phyloP scores from a whole-genome alignment of 1,284 basidiomycete genomes.

The Marasmius tenuissimus region DNA sequence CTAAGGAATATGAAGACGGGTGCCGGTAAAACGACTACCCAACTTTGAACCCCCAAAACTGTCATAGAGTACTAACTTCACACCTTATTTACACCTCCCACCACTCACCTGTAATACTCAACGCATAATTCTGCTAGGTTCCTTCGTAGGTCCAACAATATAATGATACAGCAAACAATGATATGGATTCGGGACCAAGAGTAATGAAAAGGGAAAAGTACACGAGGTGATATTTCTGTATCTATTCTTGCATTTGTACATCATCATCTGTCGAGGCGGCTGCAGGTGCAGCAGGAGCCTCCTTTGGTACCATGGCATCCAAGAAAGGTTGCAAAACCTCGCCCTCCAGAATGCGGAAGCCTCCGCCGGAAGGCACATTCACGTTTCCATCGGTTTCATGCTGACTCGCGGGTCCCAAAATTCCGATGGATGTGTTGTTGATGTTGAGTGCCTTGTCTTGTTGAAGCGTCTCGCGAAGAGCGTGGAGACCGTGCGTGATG shows the following conservation, averaged over 20 bases:
- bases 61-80: background rate
- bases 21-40: background rate
- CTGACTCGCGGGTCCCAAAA: slow-evolving; percentile 71
- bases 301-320: slow-evolving; percentile 70
- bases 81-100: background rate
- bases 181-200: background rate
- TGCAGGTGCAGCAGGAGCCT: slow-evolving; percentile 36
- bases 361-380: slow-evolving; percentile 43
- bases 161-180: background rate
- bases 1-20: background rate
- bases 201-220: slow-evolving; percentile 8
- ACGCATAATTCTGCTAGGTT: background rate
- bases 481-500: slow-evolving; percentile 89
- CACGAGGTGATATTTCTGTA: slow-evolving; percentile 16
- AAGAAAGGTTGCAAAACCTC: slow-evolving; percentile 72
- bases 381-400: slow-evolving; percentile 45
- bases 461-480: slow-evolving; percentile 92
- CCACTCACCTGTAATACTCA: background rate
- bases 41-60: background rate
- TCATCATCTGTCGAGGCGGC: slow-evolving; percentile 58
- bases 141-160: background rate
- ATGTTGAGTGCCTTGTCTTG: slow-evolving; percentile 94
- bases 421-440: slow-evolving; percentile 91
- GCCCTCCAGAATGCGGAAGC: slow-evolving; percentile 83
- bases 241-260: slow-evolving; percentile 76